Base-by-base conservation (phyloP, 352 stramenopile species). In the Blastocystis sp. region DNA sequence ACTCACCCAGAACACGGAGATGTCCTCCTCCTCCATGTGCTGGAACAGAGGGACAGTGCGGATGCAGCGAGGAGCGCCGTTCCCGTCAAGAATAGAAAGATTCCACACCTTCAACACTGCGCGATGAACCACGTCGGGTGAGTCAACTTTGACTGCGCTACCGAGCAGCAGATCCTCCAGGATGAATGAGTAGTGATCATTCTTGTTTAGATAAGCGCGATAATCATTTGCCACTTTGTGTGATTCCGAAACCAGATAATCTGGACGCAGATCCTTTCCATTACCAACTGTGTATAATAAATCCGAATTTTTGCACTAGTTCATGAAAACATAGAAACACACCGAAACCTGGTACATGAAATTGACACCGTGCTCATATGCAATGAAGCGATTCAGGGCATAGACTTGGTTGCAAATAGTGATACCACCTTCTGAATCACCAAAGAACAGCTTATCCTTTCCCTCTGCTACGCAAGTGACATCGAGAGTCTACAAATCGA, bases 341-440 rank as follows among this genome's bases (percentile, higher is more conserved):
- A 47, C 5, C 73, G 20, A 13, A 45, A 85, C 73, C 26, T 85
- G 50, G 53, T 85, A 85, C 26, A 85, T 26, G 68, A 68, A 85
- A 68, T 85, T 85, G 18, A 85, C 73, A 45, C 73, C 59, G 56
- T 85, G 73, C n/a, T 85, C 73, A 45, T 65, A 47, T 43, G 73
- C 73, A 26, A 66, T 59, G 53, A 85, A 85, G 3, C 73, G 13
- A n/a, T 85, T 85, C 20, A 85, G 39, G 0, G 50, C 59, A 68
- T 85, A 85, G 30, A 85, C 50, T 45, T 85, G 43, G 45, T 85
- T 69, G 30, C 73, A 85, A 39, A 85, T 65, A 1, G 73, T 85
- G 39, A 85, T 68, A 16, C 73, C 73, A 55, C 73, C 73, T 85
- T 85, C 73, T 2, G 73, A 85, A 85, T 85, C 73, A 47, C 73